phyloP scores from a whole-genome alignment of 441 rosid genomes.

The Adansonia rubrostipa region DNA sequence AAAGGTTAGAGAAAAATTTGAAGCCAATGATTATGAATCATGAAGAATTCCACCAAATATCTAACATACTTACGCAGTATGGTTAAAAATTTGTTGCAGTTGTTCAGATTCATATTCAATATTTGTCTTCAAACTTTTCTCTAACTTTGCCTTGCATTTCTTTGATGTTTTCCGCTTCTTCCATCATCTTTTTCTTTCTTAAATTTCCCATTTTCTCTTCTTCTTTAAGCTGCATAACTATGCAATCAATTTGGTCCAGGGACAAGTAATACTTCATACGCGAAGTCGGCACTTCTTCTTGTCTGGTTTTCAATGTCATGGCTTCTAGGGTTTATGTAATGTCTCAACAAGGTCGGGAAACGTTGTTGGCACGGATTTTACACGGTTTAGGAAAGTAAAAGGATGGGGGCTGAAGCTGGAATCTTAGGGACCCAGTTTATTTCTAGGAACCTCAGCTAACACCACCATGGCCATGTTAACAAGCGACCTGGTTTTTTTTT shows the following conservation, averaged over 20 bases:
- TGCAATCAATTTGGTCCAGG: background rate
- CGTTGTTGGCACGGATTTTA: background rate
- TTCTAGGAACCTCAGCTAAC: background rate
- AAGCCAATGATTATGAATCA: background rate
- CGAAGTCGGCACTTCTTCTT: background rate
- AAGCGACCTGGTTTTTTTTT: background rate
- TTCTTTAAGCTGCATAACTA: background rate
- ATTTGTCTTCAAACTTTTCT: background rate
- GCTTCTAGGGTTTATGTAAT: background rate
- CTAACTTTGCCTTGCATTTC: background rate
- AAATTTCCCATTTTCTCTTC: background rate
- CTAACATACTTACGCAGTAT: background rate
- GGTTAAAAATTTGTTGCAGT: slow-evolving; percentile 9
- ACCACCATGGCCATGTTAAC: too few relatives aligned
- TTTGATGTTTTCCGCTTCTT: background rate
- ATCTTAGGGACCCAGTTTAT: background rate
- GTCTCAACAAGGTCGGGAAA: background rate
- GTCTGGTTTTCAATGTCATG: background rate
- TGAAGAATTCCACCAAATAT: slow-evolving; percentile 24
- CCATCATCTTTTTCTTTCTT: background rate
- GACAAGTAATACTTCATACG: background rate
- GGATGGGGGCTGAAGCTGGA: background rate
- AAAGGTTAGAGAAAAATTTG: slow-evolving; percentile 21
- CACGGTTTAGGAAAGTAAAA: background rate
- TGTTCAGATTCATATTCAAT: slow-evolving; percentile 5